Conservation (phyloP, 2,329 filamentous ascomycete genomes). For the Pyrenophora seminiperda region DNA sequence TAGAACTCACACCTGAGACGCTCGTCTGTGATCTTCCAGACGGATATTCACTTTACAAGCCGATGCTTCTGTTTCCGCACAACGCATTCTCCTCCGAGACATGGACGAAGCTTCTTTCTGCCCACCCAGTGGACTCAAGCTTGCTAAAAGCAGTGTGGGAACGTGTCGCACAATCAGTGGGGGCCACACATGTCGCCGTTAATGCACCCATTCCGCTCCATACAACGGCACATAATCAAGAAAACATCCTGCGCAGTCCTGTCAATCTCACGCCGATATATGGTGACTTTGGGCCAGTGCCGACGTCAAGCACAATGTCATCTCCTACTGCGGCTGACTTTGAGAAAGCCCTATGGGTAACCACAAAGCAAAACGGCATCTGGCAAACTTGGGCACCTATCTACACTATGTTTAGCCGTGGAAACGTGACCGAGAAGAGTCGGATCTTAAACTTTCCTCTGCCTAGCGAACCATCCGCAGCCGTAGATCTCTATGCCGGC, state of each 20-base stretch:
- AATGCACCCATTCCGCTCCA: slow-evolving; percentile 61
- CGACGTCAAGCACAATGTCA: slow-evolving; percentile 23
- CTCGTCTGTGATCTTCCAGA: slow-evolving; percentile 40
- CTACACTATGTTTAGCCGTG: slow-evolving; percentile 93
- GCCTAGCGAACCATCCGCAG: slow-evolving; percentile 33
- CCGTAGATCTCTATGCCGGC: slow-evolving; percentile 84
- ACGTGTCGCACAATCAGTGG: slow-evolving; percentile 47
- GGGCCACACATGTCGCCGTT: slow-evolving; percentile 62
- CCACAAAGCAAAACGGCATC: slow-evolving; percentile 74
- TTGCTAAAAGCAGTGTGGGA: slow-evolving; percentile 33
- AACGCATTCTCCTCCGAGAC: slow-evolving; percentile 49
- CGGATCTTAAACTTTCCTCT: slow-evolving; percentile 63
- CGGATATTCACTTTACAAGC: slow-evolving; percentile 61
- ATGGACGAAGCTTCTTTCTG: slow-evolving; percentile 43
- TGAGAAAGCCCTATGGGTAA: slow-evolving; percentile 74
- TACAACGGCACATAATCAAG: slow-evolving; percentile 17
- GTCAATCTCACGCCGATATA: slow-evolving; percentile 70
- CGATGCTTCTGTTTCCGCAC: slow-evolving; percentile 62
- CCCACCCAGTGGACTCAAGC: slow-evolving; percentile 29
- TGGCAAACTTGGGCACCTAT: slow-evolving; percentile 83
- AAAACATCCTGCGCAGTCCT: slow-evolving; percentile 76
- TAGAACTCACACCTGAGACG: slow-evolving; percentile 18
- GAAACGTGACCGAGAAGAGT: slow-evolving; percentile 88
- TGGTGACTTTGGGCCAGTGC: slow-evolving; percentile 71
- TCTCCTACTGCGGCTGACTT: slow-evolving; percentile 60